Evolutionary conservation across 192 early-diverging fungal species (phyloP).

Genomic region (Geranomyces michiganensis): DNA sequence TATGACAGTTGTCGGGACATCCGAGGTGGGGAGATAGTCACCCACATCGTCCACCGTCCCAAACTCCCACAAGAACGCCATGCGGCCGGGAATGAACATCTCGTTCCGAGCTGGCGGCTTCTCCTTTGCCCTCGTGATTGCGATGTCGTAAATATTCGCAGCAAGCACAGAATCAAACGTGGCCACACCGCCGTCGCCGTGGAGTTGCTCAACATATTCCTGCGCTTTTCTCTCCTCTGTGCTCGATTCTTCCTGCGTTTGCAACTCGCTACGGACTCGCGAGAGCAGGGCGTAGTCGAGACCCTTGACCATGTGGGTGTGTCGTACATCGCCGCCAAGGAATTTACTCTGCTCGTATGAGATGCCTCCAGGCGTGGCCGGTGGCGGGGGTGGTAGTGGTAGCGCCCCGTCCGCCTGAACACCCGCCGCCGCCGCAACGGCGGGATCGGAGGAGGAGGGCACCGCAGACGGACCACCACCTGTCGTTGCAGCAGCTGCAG

Average conservation of each 20-base stretch:
- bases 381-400: background rate
- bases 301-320: slow-evolving; percentile 93
- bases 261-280: slow-evolving; percentile 60
- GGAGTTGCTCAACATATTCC: slow-evolving; percentile 49
- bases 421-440: too few species aligned
- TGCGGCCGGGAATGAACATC: slow-evolving; percentile 74
- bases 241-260: slow-evolving; percentile 22
- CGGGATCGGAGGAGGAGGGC: too few species aligned
- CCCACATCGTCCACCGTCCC: slow-evolving; percentile 8
- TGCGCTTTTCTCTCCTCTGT: slow-evolving; percentile 42
- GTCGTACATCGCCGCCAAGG: slow-evolving; percentile 81
- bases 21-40: slow-evolving; percentile 52
- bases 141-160: slow-evolving; percentile 52
- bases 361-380: slow-evolving; percentile 8
- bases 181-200: slow-evolving; percentile 45
- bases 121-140: slow-evolving; percentile 40
- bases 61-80: slow-evolving; percentile 70
- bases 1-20: slow-evolving; percentile 72
- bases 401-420: too few species aligned
- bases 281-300: slow-evolving; percentile 83
- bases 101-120: slow-evolving; percentile 60
- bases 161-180: slow-evolving; percentile 49
- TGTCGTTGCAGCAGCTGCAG: too few species aligned
- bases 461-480: too few species aligned
- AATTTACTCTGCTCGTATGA: slow-evolving; percentile 78